These are phyloP conservation scores for Rhodamnia rubescens DNA, from an alignment of 345 rosid species.

Conservation along the genomic window DNA sequence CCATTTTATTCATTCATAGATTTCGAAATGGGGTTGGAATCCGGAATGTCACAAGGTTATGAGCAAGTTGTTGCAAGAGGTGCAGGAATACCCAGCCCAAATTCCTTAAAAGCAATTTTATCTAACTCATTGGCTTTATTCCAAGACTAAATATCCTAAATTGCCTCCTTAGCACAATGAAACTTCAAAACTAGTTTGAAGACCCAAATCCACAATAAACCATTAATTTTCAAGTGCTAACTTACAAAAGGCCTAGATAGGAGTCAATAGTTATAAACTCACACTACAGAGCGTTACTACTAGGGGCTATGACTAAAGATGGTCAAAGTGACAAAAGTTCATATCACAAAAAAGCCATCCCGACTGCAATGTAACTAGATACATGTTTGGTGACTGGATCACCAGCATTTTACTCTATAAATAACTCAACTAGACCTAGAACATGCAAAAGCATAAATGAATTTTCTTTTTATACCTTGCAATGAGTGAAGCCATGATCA, in stretches of 20 bases:
- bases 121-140: neutral
- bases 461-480: slow-evolving; percentile 43
- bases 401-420: too few species aligned
- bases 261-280: neutral
- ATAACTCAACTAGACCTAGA: neutral
- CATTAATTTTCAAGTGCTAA: neutral
- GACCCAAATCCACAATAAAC: neutral
- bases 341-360: neutral
- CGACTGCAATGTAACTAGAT: neutral
- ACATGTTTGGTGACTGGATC: neutral
- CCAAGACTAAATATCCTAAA: neutral
- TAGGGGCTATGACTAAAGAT: neutral
- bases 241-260: neutral
- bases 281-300: neutral
- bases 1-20: too few species aligned
- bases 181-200: neutral
- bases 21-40: too few species aligned
- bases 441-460: neutral
- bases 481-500: slow-evolving; percentile 94
- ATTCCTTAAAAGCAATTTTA: neutral
- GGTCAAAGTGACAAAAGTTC: neutral
- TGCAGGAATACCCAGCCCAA: neutral
- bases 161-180: neutral
- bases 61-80: neutral
- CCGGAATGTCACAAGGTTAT: too few species aligned